Percentiles rank a stretch among this genome's conserved stretches.
Evolutionary conservation across 2,329 filamentous ascomycete genomes (phyloP).

Genomic region (Penicillium sp.): DNA sequence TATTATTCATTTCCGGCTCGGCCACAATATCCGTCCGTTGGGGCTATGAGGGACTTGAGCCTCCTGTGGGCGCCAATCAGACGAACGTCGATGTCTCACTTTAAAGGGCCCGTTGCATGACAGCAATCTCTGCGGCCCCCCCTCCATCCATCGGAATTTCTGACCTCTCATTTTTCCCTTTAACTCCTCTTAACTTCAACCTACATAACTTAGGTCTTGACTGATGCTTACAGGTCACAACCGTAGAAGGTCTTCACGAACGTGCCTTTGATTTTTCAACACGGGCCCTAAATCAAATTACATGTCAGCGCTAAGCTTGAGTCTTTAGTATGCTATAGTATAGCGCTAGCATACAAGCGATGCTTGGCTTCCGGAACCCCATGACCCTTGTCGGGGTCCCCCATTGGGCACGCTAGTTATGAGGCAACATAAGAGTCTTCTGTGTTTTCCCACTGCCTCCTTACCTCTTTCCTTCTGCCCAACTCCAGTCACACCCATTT

Average conservation of each 20-base stretch:
- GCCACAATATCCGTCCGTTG: background rate
- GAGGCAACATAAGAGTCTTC: background rate
- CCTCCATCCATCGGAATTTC: background rate
- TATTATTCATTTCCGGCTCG: background rate
- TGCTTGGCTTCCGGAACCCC: background rate
- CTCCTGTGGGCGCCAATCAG: background rate
- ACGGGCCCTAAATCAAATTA: background rate
- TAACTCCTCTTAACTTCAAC: background rate
- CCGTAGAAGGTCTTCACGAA: background rate
- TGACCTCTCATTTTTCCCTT: background rate
- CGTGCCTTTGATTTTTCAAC: background rate
- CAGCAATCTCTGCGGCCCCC: background rate
- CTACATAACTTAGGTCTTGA: background rate
- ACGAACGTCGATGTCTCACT: background rate
- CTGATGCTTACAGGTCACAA: background rate
- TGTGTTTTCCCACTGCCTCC: background rate
- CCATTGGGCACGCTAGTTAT: background rate
- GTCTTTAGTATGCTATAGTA: background rate
- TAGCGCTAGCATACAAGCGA: background rate
- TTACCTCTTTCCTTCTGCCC: background rate
- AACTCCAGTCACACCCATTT: background rate
- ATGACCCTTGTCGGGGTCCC: background rate
- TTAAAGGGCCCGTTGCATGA: background rate
- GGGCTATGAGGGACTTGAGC: background rate
- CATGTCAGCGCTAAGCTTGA: background rate